Evolutionary conservation across 805 yeast species (phyloP), one percentile per base, ranked within the genome.

Genomic region (Wickerhamiella cacticola): DNA sequence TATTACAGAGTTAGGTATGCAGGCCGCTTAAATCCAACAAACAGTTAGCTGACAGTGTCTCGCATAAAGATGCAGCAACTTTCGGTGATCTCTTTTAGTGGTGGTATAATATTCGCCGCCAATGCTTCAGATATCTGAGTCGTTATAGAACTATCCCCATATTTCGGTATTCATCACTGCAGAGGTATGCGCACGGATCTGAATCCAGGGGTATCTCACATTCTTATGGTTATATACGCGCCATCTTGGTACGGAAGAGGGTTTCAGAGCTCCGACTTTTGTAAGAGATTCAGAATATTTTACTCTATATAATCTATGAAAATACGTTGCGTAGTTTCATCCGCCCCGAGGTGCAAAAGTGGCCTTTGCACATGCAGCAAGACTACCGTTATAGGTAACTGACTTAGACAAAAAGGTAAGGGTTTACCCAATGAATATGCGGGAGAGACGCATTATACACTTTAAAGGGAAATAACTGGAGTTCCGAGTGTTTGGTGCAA

Each of bases 321-420:
- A 12, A 10, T 5, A 10, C 6, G 33, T 29, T 29, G 15, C 5
- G 33, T 29, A 29, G 33, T 29, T 29, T 29, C 33, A 29, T 13
- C 33, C 33, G 33, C 5, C n/a, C n/a, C n/a, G n/a, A 12, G 33
- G 33, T 29, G 33, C 33, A 12, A 29, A 19, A 5, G 36, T 15
- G 10, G 36, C 16, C 41, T 10, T 10, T 21, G 15, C n/a, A 3
- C 29, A 10, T 39, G 42, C 42, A 39, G 29, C 42, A 39, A 39
- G 42, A 39, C 29, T 39, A 23, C 42, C 42, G 18, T 39, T 39
- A 39, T 8, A 19, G 42, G 42, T 23, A 36, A 36, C 21, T 36
- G 41, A 36, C 25, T 19, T 12, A 36, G 41, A 21, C 36, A 31
- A 22, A 22, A 7, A 21, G 41, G 41, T 36, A 36, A 36, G 41